Percentiles rank a stretch among this genome's conserved stretches.
Evolutionary conservation across 225 moss, liverwort and hornwort genomes (phyloP).

Genomic region (Marchantia polymorpha): DNA sequence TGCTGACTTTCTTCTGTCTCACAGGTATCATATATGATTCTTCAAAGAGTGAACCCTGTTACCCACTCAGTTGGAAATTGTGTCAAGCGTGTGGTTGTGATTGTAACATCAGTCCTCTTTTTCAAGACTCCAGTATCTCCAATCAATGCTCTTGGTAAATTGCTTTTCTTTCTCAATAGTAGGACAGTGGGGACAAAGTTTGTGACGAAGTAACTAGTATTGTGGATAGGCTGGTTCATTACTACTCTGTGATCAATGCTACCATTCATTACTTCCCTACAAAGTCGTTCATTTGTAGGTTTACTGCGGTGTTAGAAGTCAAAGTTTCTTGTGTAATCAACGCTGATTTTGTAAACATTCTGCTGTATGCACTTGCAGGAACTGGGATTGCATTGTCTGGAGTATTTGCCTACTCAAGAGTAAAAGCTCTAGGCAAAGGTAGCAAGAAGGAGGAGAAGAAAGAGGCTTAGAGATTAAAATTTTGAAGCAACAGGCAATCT

Average conservation of each 20-base stretch:
- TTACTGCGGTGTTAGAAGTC: too few species aligned
- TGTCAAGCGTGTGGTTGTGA: conserved; percentile 97
- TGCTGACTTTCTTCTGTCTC: not conserved
- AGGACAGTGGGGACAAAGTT: not conserved
- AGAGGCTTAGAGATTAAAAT: conserved; percentile 10
- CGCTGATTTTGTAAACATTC: too few species aligned
- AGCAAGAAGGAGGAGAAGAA: conserved; percentile 38
- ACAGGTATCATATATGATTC: conserved; percentile 91
- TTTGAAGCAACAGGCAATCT: not conserved
- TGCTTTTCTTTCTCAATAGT: not conserved
- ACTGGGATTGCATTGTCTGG: conserved; percentile 84
- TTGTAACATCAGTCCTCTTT: conserved; percentile 89
- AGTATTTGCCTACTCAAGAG: conserved; percentile 96
- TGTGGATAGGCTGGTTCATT: too few species aligned
- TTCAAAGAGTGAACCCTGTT: conserved; percentile 86
- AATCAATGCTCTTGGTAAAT: conserved; percentile 76
- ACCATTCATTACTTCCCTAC: not conserved
- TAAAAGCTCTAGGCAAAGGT: conserved; percentile 63
- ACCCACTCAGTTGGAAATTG: conserved; percentile 98
- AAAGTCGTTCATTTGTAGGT: too few species aligned
- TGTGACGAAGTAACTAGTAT: not conserved
- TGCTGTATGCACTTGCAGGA: conserved; percentile 37
- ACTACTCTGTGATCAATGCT: too few species aligned
- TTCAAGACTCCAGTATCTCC: conserved; percentile 89
- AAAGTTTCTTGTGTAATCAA: too few species aligned